Conservation (phyloP, 2,329 filamentous ascomycete species). For the Pseudopithomyces maydicus region DNA sequence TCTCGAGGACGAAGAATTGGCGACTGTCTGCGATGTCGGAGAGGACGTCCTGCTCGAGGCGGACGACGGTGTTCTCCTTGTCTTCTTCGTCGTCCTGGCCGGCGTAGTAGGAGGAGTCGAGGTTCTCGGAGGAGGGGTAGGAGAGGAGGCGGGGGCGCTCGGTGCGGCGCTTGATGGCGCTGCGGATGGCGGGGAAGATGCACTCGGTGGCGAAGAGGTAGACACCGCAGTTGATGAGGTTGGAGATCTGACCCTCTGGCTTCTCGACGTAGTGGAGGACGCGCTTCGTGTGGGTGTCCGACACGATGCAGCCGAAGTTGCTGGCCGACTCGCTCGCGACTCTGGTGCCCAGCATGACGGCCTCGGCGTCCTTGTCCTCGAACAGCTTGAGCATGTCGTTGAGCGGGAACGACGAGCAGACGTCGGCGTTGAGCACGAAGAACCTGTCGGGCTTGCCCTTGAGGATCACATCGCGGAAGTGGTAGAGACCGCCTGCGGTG, state of each 20-base stretch:
- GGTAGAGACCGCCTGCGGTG: conserved; percentile 95
- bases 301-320: conserved; percentile 98
- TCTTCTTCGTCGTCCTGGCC: conserved; percentile 72
- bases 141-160: conserved; percentile 88
- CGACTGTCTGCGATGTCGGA: conserved; percentile 95
- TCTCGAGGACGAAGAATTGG: conserved; percentile 98
- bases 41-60: conserved; percentile 95
- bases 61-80: conserved; percentile 82
- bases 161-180: conserved; percentile 91
- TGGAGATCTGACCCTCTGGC: conserved; percentile 95
- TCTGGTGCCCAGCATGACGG: conserved; percentile 90
- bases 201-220: conserved; percentile 96
- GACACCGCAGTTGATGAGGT: conserved; percentile 98
- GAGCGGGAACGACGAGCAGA: conserved; percentile 97
- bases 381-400: conserved; percentile 95
- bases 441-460: conserved; percentile 94
- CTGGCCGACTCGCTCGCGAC: conserved; percentile 88
- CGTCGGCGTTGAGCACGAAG: conserved; percentile 97
- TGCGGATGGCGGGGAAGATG: conserved; percentile 95
- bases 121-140: conserved; percentile 95
- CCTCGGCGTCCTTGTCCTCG: conserved; percentile 93
- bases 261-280: conserved; percentile 99
- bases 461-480: conserved; percentile 98
- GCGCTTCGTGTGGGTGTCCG: conserved; percentile 88
- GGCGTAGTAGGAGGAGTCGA: conserved; percentile 70